Evolutionary conservation across 169 alveolate species (phyloP), one percentile per base, ranked within the genome.

Genomic region (Plasmodium reichenowi): DNA sequence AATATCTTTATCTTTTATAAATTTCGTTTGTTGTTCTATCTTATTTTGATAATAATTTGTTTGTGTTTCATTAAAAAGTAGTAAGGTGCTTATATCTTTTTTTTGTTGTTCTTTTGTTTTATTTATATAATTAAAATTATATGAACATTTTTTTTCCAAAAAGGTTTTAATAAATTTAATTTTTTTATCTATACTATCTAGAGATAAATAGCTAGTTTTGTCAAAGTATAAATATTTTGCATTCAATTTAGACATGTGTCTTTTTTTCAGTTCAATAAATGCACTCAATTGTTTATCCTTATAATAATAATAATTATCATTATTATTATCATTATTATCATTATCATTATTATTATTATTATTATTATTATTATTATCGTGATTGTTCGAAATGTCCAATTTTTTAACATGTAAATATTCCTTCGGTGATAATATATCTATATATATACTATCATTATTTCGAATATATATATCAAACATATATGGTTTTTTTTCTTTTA

Each of bases 401-500:
- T 38, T 38, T 38, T 5, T 38, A 5, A 38, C 9, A 7, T 38
- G 2, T 12, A 80, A 32, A 22, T 26, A 45, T 80, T 80, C 70
- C 38, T 9, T 52, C 10, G 38, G 60, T 20, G 74, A 68, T 2
- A 76, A 29, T 12, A 76, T 63, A 22, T 67, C 90, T 5, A 80
- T 43, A 80, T 29, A 80, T 7, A 80, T 60, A n/a, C 58, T 68
- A n/a, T n/a, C 15, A 43, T 67, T 45, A 8, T 45, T 56, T 24
- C 63, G 45, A 13, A 80, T 80, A 59, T n/a, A 80, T 67, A 80
- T 20, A 62, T 80, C 90, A 68, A 80, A 80, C 26, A 68, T 43
- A 26, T 80, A 80, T 2, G 90, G 90, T 26, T 80, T 54, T 67
- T 80, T 67, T 67, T 47, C 24, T 62, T 80, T 80, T 22, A 80